These are phyloP conservation scores for Solanum piurae DNA, from an alignment of 257 asterid genomes.

Conservation along the genomic window DNA sequence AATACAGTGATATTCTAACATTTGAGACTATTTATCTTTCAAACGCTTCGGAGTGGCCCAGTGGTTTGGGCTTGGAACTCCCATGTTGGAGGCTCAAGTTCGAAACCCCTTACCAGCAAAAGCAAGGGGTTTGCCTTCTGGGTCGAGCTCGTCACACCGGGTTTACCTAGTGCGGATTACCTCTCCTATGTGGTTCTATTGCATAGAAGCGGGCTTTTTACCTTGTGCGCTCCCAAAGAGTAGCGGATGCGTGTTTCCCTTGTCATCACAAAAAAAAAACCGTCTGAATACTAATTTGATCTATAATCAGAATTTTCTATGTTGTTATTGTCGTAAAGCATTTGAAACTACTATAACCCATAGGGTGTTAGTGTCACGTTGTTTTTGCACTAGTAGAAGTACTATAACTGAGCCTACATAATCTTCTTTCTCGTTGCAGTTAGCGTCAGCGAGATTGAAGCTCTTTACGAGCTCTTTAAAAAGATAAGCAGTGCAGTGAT, in stretches of 20 bases:
- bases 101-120: too few relatives aligned
- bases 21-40: background rate
- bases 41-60: too few relatives aligned
- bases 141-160: too few relatives aligned
- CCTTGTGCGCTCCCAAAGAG: too few relatives aligned
- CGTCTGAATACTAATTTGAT: background rate
- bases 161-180: too few relatives aligned
- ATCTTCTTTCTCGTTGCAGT: conserved; percentile 36
- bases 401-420: background rate
- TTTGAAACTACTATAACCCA: background rate
- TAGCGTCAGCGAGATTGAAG: conserved; percentile 98
- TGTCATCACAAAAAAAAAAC: too few relatives aligned
- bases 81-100: too few relatives aligned
- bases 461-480: conserved; percentile 91
- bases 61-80: too few relatives aligned
- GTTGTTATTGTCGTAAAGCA: background rate
- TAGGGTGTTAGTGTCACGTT: background rate
- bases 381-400: background rate
- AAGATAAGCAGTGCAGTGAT: conserved; percentile 98
- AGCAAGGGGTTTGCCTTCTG: too few relatives aligned
- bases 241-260: too few relatives aligned
- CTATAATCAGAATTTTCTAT: background rate
- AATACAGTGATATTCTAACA: background rate
- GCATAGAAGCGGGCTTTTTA: too few relatives aligned
- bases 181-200: too few relatives aligned